Conservation (phyloP, 116 monocot genomes). For the Posidonia oceanica region DNA sequence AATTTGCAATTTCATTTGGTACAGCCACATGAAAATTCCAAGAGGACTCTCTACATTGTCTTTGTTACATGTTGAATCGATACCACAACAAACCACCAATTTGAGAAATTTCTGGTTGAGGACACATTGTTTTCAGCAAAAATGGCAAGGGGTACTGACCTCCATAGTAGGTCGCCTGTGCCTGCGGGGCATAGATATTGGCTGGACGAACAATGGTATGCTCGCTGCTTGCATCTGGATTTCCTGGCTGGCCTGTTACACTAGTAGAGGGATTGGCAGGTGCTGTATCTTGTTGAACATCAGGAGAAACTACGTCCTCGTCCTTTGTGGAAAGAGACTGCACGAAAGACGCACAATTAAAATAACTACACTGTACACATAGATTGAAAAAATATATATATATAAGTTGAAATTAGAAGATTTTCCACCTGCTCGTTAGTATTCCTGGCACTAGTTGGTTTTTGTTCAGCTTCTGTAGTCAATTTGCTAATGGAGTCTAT, state of each 20-base stretch:
- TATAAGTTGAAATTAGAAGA: neutral
- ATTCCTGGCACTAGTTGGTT: slow-evolving; percentile 19
- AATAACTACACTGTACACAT: neutral
- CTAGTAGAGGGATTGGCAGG: slow-evolving; percentile 21
- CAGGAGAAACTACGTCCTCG: slow-evolving; percentile 20
- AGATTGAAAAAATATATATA: neutral
- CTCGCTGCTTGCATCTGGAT: slow-evolving; percentile 30
- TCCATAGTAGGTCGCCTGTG: slow-evolving; percentile 37
- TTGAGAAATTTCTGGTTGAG: neutral
- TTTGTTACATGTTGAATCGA: too few relatives aligned
- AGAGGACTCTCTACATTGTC: too few relatives aligned
- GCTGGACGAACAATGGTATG: slow-evolving; percentile 17
- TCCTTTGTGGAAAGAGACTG: slow-evolving; percentile 40
- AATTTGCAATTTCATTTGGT: too few relatives aligned
- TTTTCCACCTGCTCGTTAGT: slow-evolving; percentile 33
- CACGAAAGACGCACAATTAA: neutral
- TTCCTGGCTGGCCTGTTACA: slow-evolving; percentile 17
- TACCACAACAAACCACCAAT: too few relatives aligned
- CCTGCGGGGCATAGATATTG: slow-evolving; percentile 47
- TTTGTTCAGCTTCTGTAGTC: slow-evolving; percentile 26
- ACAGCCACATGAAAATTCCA: too few relatives aligned
- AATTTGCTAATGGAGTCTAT: slow-evolving; percentile 20
- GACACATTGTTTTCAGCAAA: neutral
- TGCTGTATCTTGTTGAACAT: slow-evolving; percentile 25
- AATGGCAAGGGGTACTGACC: slow-evolving; percentile 22